Evolutionary conservation across 306 rosid species (phyloP).

Genomic region (Mimosa bimucronata): DNA sequence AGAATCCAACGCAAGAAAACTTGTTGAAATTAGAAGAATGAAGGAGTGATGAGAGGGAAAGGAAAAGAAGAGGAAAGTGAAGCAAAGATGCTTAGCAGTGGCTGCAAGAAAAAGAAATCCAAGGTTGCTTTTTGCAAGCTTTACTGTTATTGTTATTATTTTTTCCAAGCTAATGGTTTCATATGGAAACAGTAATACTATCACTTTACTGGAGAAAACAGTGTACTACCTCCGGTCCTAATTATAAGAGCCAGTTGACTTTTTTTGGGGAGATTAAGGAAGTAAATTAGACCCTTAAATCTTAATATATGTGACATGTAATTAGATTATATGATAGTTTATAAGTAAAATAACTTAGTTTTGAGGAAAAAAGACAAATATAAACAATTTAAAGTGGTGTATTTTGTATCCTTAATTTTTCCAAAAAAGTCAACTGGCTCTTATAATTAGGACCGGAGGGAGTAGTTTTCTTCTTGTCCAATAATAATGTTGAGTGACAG

Average conservation of each 20-base stretch:
- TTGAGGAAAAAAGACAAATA: too few relatives aligned
- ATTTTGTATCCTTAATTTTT: too few relatives aligned
- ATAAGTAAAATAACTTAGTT: too few relatives aligned
- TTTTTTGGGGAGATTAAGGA: too few relatives aligned
- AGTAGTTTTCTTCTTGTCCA: constrained; percentile 37
- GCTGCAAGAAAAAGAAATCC: constrained; percentile 63
- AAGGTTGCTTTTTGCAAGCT: constrained; percentile 54
- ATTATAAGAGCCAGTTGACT: too few relatives aligned
- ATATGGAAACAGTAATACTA: constrained; percentile 35
- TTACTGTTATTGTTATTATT: not conserved
- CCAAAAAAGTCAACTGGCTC: too few relatives aligned
- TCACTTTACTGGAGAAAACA: constrained; percentile 46
- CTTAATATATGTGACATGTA: too few relatives aligned
- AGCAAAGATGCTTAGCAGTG: constrained; percentile 83
- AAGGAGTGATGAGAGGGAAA: constrained; percentile 28
- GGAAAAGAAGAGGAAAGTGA: constrained; percentile 45
- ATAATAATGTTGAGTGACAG: constrained; percentile 54
- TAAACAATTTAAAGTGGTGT: too few relatives aligned
- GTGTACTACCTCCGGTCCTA: too few relatives aligned
- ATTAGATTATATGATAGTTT: too few relatives aligned
- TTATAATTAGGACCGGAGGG: too few relatives aligned
- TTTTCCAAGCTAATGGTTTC: constrained; percentile 42
- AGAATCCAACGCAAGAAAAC: constrained; percentile 36
- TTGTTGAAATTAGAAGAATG: constrained; percentile 39
- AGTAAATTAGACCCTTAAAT: too few relatives aligned